Evolutionary conservation across 192 early-diverging fungal genomes (phyloP).

Genomic region (Phycomyces blakesleeanus): DNA sequence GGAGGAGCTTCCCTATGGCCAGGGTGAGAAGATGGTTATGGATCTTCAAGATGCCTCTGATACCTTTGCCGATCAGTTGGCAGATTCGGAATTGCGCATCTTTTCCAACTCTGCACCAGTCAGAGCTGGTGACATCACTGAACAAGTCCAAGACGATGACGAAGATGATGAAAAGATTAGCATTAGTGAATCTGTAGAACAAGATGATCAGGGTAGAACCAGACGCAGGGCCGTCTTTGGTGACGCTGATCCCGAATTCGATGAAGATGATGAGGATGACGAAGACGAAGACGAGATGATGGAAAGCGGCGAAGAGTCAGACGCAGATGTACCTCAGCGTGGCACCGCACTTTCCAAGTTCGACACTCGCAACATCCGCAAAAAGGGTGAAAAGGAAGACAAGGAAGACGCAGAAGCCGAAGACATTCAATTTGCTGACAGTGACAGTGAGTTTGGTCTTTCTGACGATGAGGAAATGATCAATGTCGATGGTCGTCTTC

Average conservation of each 20-base stretch:
- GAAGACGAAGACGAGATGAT: constrained; percentile 39
- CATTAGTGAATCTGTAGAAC: constrained; percentile 29
- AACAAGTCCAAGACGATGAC: no score
- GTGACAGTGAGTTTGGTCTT: constrained; percentile 67
- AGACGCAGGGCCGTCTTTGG: constrained; percentile 67
- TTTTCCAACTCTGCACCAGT: constrained; percentile 65
- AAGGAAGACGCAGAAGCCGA: constrained; percentile 21
- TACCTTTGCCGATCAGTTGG: constrained; percentile 70
- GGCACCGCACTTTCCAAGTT: constrained; percentile 31
- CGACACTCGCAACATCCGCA: constrained; percentile 35
- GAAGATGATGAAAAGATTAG: constrained; percentile 2
- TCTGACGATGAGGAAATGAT: constrained; percentile 38
- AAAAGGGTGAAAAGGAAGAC: constrained; percentile 37
- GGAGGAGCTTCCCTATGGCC: constrained; percentile 25
- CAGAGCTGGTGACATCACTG: constrained; percentile 41
- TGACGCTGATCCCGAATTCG: constrained; percentile 46
- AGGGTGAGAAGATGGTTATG: constrained; percentile 91
- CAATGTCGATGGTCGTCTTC: constrained; percentile 33
- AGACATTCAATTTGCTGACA: constrained; percentile 60
- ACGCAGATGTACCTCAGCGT: constrained; percentile 39
- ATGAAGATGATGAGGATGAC: constrained; percentile 41
- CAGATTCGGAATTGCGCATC: constrained; percentile 62
- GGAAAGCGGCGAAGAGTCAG: constrained; percentile 26
- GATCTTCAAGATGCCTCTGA: constrained; percentile 81
- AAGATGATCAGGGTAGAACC: constrained; percentile 38